Base-by-base conservation (phyloP, 2,329 filamentous ascomycete species). In the Fusarium gaditjirri region DNA sequence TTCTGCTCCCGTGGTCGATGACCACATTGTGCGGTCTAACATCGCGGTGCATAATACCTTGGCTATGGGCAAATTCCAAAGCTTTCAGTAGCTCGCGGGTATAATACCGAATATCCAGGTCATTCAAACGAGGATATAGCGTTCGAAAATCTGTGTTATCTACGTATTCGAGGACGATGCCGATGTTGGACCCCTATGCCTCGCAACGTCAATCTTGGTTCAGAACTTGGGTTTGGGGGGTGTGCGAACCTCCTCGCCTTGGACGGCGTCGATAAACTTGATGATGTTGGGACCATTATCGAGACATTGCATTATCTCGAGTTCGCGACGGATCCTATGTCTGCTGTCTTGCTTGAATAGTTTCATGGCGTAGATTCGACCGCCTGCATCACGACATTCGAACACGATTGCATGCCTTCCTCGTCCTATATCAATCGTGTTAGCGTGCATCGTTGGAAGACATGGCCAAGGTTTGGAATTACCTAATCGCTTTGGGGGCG, bases 371-470 rank as follows among this genome's bases (percentile, higher is more conserved):
- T 56, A 72, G 8, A 59, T 21, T 21, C 41, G 27, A 12, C 35
- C 43, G 16, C 14, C 39, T 11, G 63, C 23, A 6, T 44, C 55
- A 12, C 19, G 39, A 9, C 63, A 69, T 50, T 72, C 63, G 3
- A 71, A 63, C 1, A 71, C 56, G 4, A 71, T n/a, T 0, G 55
- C 56, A 29, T 68, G 68, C 10, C 68, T 63, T 4, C 68, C 68
- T n/a, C 52, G 52, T 5, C 68, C 68, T 71, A 8, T 3, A 8
- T 13, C 11, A 9, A n/a, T 5, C 5, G 23, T 14, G 5, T 67
- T 31, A 66, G 44, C n/a, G 5, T 9, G 8, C 16, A 9, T 17
- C 33, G n/a, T 17, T 14, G 16, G 9, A 27, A 36, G 19, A 3
- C 17, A 16, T 5, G 49, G 7, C 3, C 2, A 3, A 16, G 2